Base-by-base conservation (phyloP, 2,329 filamentous ascomycete species). In the Calonectria leucothoes region DNA sequence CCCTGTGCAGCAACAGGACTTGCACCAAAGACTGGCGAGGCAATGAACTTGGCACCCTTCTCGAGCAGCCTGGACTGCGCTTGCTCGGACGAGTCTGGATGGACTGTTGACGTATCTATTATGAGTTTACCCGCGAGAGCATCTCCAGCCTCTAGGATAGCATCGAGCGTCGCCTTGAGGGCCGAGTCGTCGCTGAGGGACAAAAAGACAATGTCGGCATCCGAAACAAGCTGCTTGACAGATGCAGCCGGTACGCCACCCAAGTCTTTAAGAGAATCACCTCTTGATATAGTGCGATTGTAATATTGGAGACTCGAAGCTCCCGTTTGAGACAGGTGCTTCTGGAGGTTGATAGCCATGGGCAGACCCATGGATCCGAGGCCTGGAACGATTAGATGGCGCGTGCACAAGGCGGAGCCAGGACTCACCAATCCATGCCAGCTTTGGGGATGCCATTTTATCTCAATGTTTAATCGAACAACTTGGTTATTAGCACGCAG, bases 291-390 rank as follows among this genome's bases (percentile, higher is more conserved):
- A 0, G 87, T 89, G 11, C 87, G 85, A 69, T 89, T 89, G 71
- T 82, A 84, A 73, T 86, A 89, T 2, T 73, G 77, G 2, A 90
- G 77, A 6, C 76, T 70, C 0, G 82, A 75, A 0, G 77, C 65
- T 1, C 67, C 63, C 8, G 68, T 74, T 6, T 74, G 68, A 1
- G 59, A 70, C 0, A 89, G 73, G 64, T 89, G 80, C 31, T 82
- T 85, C 49, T 89, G 88, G 0, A 90, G 81, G 70, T 90, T 89
- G 8, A 79, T 81, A 1, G 88, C 86, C 88, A 90, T 90, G 2
- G 80, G 82, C 0, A 85, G 80, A 1, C 88, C 88, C 88, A 90
- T 90, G 0, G 87, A 89, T 1, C 88, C 88, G 0, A 90, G 84
- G 5, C 88, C 88, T 82, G 25, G 0, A 0, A 4, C n/a, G 7